A percentile compares a stretch with the other conserved stretches of the same genome.
phyloP scores from a whole-genome alignment of 495 filamentous ascomycete species.

The Talaromyces wortmannii region DNA sequence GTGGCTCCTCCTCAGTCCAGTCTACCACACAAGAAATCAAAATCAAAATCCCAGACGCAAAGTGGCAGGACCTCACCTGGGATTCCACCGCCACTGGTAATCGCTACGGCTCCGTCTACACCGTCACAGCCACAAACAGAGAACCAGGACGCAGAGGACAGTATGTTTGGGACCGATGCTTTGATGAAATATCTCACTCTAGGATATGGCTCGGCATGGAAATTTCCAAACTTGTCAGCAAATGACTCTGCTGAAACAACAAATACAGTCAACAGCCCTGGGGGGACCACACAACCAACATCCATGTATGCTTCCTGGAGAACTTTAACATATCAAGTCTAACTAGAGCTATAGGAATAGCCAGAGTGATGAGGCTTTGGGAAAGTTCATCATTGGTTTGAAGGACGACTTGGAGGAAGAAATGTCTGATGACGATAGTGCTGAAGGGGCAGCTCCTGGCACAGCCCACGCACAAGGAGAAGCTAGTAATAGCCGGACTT shows the following conservation, averaged over 20 bases:
- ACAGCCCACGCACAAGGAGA: slow-evolving; percentile 15
- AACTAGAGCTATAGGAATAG: background rate
- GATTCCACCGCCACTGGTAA: slow-evolving; percentile 39
- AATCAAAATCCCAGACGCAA: slow-evolving; percentile 11
- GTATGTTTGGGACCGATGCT: slow-evolving; percentile 29
- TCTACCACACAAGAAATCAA: background rate
- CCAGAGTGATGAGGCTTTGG: slow-evolving; percentile 18
- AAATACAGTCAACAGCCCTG: background rate
- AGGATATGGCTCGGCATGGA: slow-evolving; percentile 56
- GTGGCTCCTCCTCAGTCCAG: background rate
- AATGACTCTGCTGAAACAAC: background rate
- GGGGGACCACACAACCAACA: background rate
- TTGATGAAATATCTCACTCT: slow-evolving; percentile 55
- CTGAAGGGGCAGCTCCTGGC: background rate
- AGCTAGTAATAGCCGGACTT: slow-evolving; percentile 36
- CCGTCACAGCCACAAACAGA: slow-evolving; percentile 3
- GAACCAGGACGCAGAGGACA: slow-evolving; percentile 1
- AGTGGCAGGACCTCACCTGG: slow-evolving; percentile 27
- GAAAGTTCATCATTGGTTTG: slow-evolving; percentile 68
- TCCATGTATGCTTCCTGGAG: background rate
- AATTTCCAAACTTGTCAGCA: slow-evolving; percentile 7
- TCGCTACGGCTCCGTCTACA: slow-evolving; percentile 15
- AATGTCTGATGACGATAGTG: background rate
- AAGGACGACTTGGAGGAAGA: slow-evolving; percentile 43
- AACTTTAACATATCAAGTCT: background rate